Conservation (phyloP, 306 rosid genomes). For the Citrullus colocynthis region DNA sequence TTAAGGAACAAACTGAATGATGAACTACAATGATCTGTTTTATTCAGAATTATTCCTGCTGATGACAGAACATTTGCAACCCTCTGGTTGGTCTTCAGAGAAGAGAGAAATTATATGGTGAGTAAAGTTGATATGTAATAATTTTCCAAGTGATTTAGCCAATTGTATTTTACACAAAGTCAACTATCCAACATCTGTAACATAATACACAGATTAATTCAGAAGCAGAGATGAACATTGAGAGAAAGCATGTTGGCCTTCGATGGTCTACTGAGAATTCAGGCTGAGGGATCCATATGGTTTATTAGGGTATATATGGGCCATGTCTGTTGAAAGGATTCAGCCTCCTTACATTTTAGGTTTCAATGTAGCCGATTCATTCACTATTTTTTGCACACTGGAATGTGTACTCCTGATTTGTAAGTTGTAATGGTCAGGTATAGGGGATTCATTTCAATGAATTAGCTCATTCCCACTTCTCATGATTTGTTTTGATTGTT, state of each 20-base stretch:
- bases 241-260: not conserved
- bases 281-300: conserved; percentile 2
- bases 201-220: not conserved
- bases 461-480: not conserved
- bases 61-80: not conserved
- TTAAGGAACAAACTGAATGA: conserved; percentile 12
- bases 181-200: conserved; percentile 1
- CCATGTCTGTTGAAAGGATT: not conserved
- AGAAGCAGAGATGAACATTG: not conserved
- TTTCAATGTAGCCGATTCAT: not conserved
- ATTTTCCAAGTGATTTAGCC: conserved; percentile 26
- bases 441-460: not conserved
- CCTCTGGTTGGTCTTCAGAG: not conserved
- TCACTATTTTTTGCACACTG: not conserved
- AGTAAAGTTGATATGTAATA: conserved; percentile 8
- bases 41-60: not conserved
- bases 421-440: not conserved
- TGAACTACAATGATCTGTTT: conserved; percentile 11
- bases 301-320: conserved; percentile 1
- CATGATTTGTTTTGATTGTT: not conserved
- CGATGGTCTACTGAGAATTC: not conserved
- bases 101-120: conserved; percentile 1
- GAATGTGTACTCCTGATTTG: not conserved
- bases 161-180: conserved; percentile 22
- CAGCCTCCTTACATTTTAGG: not conserved